A percentile compares a stretch with the other conserved stretches of the same genome.
These are phyloP conservation scores for Porphyrellus cyaneotinctus DNA, from an alignment of 768 basidiomycete genomes.

Conservation along the genomic window DNA sequence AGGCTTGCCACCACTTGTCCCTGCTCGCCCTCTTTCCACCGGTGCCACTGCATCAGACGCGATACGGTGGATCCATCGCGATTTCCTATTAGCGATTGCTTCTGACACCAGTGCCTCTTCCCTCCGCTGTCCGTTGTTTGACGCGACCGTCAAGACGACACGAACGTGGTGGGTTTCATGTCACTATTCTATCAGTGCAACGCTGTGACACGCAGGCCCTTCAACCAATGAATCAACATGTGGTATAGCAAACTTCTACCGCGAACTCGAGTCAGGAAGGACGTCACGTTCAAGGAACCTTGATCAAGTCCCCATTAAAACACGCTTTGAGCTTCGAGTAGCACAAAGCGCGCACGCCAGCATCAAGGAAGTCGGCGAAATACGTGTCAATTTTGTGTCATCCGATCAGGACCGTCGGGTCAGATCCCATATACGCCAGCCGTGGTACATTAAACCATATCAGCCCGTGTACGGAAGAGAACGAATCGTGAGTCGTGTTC, in stretches of 20 bases:
- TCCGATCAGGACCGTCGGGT: conserved; percentile 1
- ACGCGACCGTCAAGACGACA: neutral
- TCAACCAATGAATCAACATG: neutral
- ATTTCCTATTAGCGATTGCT: neutral
- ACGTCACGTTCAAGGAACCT: neutral
- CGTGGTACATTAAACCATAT: neutral
- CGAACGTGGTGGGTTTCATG: neutral
- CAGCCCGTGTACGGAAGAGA: neutral
- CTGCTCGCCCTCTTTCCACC: conserved; percentile 1
- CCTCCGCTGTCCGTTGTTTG: neutral
- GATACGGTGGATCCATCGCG: neutral
- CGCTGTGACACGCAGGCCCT: neutral
- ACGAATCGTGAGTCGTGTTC: neutral
- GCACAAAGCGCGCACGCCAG: neutral
- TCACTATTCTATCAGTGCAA: neutral
- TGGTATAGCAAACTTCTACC: neutral
- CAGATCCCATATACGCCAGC: neutral
- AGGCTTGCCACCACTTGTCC: neutral
- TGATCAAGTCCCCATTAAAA: neutral
- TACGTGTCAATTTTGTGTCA: conserved; percentile 2
- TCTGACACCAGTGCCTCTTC: neutral
- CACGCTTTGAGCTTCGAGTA: neutral
- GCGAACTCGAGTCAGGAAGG: neutral
- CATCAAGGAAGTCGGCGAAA: neutral
- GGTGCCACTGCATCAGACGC: neutral